Evolutionary conservation across 2,329 filamentous ascomycete genomes (phyloP), one percentile per base, ranked within the genome.

Genomic region (Myriosclerotinia scirpicola): DNA sequence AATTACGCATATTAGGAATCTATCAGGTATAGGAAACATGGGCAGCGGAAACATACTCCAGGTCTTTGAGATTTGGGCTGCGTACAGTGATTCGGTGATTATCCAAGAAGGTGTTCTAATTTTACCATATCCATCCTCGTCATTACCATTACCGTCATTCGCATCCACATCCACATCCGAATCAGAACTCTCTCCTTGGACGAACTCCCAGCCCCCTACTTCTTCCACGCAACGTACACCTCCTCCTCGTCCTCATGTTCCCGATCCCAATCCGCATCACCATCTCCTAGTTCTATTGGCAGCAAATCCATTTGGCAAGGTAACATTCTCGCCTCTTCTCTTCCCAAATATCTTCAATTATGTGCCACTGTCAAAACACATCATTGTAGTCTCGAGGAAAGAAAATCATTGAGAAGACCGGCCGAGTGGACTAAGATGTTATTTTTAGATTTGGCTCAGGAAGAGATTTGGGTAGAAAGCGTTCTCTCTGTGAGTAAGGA

Each of bases 11-110:
- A 6, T 34, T 34, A 5, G 30, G 30, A 34, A 34, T 34, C 30
- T 34, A 34, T 34, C 30, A 34, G 30, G 2, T 34, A 34, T 34
- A 34, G 15, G 5, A 55, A 55, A 55, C n/a, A 55, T 42, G 54
- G 36, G 12, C 36, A 26, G n/a, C 30, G 58, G 50, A 26, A 61
- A 26, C 14, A 36, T 38, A 22, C 20, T 61, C 17, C 58, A 50
- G 22, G 58, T 61, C 12, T 61, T 61, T 38, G 58, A 61, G 30
- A 50, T 52, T n/a, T 61, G 58, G 58, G 46, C n/a, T 61, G 44
- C 42, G 26, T 50, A 61, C 12, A 44, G 58, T 9, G 58, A 52
- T 34, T 22, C 58, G 15, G 58, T 44, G 22, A 36, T 61, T 22
- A 61, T 61, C 26, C 44, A 50, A 38, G 58, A 50, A 26, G 58